A percentile compares a stretch with the other conserved stretches of the same genome.
Evolutionary conservation across 2,329 filamentous ascomycete species (phyloP).

Genomic region (Neonectria ditissima): DNA sequence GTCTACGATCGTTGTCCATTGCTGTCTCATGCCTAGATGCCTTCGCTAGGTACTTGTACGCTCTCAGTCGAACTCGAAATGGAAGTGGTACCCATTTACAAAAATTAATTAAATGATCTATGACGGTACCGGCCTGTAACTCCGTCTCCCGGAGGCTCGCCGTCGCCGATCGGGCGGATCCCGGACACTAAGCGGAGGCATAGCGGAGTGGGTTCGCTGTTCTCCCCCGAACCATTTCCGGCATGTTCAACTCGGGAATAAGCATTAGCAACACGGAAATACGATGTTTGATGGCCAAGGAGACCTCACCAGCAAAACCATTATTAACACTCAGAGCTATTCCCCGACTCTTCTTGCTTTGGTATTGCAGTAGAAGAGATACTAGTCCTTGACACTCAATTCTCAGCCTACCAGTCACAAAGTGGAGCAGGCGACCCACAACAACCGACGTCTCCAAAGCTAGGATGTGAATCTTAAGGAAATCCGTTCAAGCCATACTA

Average conservation of each 20-base stretch:
- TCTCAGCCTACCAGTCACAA: conserved; percentile 26
- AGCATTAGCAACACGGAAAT: conserved; percentile 34
- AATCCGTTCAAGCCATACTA: conserved; percentile 9
- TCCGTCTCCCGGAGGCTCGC: conserved; percentile 16
- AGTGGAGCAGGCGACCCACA: conserved; percentile 21
- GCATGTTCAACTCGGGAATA: conserved; percentile 36
- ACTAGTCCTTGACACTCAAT: neutral
- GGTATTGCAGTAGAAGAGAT: conserved; percentile 13
- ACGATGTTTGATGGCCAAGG: conserved; percentile 23
- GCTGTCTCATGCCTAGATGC: neutral
- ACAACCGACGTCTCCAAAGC: neutral
- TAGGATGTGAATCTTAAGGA: conserved; percentile 26
- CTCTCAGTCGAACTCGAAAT: neutral
- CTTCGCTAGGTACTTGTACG: neutral
- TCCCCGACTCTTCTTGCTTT: conserved; percentile 17
- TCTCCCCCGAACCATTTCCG: conserved; percentile 20
- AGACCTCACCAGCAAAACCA: conserved; percentile 35
- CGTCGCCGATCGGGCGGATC: conserved; percentile 24
- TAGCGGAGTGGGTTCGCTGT: conserved; percentile 4
- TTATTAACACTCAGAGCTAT: conserved; percentile 29
- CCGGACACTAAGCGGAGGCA: conserved; percentile 30
- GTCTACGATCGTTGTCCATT: neutral
- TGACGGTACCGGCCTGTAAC: conserved; percentile 16
- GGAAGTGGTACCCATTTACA: too few species aligned
- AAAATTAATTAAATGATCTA: neutral